A percentile compares a stretch with the other conserved stretches of the same genome.
phyloP scores from a whole-genome alignment of 352 stramenopile genomes.

The Phytopythium boreale region DNA sequence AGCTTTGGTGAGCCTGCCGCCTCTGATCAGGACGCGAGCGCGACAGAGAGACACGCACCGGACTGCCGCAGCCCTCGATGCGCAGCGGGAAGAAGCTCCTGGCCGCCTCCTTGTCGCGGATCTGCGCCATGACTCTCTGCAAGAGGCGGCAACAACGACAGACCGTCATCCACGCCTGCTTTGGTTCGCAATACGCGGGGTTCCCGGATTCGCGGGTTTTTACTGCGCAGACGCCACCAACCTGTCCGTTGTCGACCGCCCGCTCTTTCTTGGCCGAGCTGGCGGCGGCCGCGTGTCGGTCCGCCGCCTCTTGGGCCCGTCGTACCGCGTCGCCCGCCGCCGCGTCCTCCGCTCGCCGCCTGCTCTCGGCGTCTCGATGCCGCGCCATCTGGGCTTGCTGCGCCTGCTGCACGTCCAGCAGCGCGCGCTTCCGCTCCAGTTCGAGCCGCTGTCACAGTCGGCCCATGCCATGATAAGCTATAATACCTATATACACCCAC shows the following conservation, averaged over 20 bases:
- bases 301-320: not conserved
- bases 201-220: too few species aligned
- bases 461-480: too few species aligned
- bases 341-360: not conserved
- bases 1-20: not conserved
- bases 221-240: not conserved
- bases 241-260: not conserved
- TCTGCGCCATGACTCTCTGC: constrained; percentile 17
- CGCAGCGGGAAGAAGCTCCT: constrained; percentile 16
- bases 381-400: not conserved
- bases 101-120: constrained; percentile 23
- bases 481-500: too few species aligned
- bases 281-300: not conserved
- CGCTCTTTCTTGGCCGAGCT: not conserved
- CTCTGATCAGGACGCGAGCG: not conserved
- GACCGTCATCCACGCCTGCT: not conserved
- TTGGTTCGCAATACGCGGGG: too few species aligned
- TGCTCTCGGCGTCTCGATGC: not conserved
- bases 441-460: not conserved
- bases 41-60: constrained; percentile 17
- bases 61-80: constrained; percentile 18
- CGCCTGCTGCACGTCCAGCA: not conserved
- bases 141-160: not conserved
- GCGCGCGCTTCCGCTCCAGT: not conserved
- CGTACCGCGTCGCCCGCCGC: not conserved